Percentiles rank a stretch among this genome's conserved stretches.
phyloP scores from a whole-genome alignment of 2,329 filamentous ascomycete species.

The Fusarium poae region DNA sequence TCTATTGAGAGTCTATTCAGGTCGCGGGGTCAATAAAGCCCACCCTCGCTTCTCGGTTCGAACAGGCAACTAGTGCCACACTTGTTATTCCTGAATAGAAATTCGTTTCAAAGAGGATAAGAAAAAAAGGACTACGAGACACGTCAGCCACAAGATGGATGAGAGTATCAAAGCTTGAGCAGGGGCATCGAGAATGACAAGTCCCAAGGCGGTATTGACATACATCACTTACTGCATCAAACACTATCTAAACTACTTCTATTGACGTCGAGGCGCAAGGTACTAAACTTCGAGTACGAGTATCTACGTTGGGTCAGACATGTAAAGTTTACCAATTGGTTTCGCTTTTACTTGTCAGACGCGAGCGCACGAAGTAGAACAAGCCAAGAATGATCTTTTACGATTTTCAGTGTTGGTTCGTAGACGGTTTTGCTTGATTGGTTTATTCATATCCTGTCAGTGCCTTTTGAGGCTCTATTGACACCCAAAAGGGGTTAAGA shows the following conservation, averaged over 20 bases:
- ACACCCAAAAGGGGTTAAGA: constrained; percentile 43
- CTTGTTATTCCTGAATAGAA: constrained; percentile 7
- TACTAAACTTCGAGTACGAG: neutral
- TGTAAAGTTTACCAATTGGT: neutral
- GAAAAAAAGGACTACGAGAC: constrained; percentile 7
- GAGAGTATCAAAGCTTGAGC: constrained; percentile 11
- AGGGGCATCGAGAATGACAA: neutral
- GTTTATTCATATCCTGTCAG: constrained; percentile 20
- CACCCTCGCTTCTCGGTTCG: constrained; percentile 7
- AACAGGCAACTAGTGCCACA: constrained; percentile 13
- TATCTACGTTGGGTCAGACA: neutral
- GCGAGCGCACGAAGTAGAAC: constrained; percentile 15
- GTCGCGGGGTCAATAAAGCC: constrained; percentile 40
- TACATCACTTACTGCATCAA: neutral
- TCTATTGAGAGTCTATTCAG: constrained; percentile 35
- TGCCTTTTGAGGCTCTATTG: constrained; percentile 48
- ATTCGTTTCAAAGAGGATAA: neutral
- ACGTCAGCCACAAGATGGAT: constrained; percentile 6
- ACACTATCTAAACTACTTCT: constrained; percentile 1
- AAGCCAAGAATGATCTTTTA: neutral
- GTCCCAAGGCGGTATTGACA: constrained; percentile 29
- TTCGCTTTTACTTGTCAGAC: constrained; percentile 16
- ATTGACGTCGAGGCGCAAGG: neutral
- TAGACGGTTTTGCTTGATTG: constrained; percentile 2
- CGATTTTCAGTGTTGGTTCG: constrained; percentile 10